Conservation (phyloP, 352 stramenopile species). For the Pythium phragmitis region DNA sequence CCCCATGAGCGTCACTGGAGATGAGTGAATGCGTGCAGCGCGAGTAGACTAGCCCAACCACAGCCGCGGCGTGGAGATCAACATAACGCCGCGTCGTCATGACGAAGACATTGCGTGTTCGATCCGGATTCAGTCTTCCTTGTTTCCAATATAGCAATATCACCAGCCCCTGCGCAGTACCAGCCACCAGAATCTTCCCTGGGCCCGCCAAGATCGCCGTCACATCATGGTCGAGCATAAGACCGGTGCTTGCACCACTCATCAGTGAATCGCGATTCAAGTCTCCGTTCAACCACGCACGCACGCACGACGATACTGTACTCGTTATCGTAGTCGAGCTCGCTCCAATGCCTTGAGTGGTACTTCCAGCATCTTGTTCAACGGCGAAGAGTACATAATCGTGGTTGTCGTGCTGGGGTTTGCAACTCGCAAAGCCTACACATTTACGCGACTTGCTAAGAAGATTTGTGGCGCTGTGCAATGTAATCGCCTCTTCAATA, state of each 20-base stretch:
- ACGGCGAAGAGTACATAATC: conserved; percentile 55
- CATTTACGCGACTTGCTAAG: conserved; percentile 1
- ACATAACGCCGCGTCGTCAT: conserved; percentile 30
- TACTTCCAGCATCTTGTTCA: conserved; percentile 30
- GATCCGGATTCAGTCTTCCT: conserved; percentile 18
- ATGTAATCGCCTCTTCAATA: conserved; percentile 30
- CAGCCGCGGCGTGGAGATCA: conserved; percentile 50
- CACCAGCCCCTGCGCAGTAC: conserved; percentile 41
- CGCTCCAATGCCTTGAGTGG: not conserved
- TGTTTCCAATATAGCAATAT: conserved; percentile 52
- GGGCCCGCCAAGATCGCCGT: conserved; percentile 43
- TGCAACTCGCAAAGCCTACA: conserved; percentile 9
- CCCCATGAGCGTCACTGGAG: conserved; percentile 40
- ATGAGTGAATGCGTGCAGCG: conserved; percentile 32
- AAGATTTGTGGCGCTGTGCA: conserved; percentile 16
- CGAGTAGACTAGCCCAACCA: conserved; percentile 45
- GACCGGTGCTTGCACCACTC: not conserved
- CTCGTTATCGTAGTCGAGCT: not conserved
- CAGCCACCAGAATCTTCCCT: conserved; percentile 39
- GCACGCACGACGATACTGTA: conserved; percentile 21
- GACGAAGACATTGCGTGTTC: conserved; percentile 19
- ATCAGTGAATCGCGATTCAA: conserved; percentile 40
- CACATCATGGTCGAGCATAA: conserved; percentile 32
- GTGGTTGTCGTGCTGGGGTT: conserved; percentile 34
- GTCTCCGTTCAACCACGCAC: conserved; percentile 57